phyloP scores from a whole-genome alignment of 805 yeast species.

The Candida peoriensis region DNA sequence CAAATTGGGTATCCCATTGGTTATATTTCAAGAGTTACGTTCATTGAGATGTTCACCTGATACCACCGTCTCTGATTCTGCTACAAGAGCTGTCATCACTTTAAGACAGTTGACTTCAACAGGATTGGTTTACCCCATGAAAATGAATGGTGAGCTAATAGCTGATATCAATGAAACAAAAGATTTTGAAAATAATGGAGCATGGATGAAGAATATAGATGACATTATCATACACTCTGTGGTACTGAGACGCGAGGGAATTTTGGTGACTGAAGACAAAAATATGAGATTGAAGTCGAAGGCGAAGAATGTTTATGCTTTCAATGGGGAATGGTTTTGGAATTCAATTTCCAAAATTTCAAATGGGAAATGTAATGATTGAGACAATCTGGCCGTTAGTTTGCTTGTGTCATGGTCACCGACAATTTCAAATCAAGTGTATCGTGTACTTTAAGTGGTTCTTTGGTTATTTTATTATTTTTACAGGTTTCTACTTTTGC shows the following conservation, averaged over 20 bases:
- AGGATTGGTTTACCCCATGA: conserved; percentile 49
- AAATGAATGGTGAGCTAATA: conserved; percentile 68
- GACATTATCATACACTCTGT: conserved; percentile 36
- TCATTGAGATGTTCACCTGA: conserved; percentile 68
- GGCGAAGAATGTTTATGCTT: conserved; percentile 47
- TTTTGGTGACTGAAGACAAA: conserved; percentile 64
- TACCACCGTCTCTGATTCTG: conserved; percentile 71
- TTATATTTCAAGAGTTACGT: conserved; percentile 73
- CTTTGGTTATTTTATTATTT: too few species aligned
- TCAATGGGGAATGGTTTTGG: conserved; percentile 59
- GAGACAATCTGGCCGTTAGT: too few species aligned
- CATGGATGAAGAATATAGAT: conserved; percentile 70
- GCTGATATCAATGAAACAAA: conserved; percentile 64
- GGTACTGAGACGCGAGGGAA: conserved; percentile 5
- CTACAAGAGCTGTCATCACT: conserved; percentile 73
- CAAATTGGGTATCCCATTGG: conserved; percentile 60
- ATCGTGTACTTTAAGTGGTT: too few species aligned
- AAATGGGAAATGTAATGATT: conserved; percentile 51
- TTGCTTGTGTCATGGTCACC: too few species aligned
- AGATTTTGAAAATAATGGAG: conserved; percentile 67
- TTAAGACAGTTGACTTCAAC: conserved; percentile 61
- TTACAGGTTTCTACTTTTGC: too few species aligned
- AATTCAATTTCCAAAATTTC: conserved; percentile 40
- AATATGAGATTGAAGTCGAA: conserved; percentile 66
- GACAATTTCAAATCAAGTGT: too few species aligned